Evolutionary conservation across 164 flowering plant genomes (phyloP).

Genomic region (Saururus chinensis): DNA sequence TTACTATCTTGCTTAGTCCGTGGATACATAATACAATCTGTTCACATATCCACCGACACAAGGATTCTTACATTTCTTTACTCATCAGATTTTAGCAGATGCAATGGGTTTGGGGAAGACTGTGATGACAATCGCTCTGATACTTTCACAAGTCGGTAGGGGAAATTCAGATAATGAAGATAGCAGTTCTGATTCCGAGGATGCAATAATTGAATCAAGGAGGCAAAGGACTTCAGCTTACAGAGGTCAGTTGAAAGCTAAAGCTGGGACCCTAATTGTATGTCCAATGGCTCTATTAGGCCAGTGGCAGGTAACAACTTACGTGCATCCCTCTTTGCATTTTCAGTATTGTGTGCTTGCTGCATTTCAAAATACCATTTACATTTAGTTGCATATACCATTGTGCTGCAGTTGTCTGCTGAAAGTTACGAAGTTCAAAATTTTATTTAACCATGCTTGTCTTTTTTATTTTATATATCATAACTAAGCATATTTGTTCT

Average conservation of each 20-base stretch:
- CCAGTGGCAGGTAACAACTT: slow-evolving; percentile 68
- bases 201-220: not conserved
- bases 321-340: too few relatives aligned
- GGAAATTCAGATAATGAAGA: slow-evolving; percentile 23
- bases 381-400: too few relatives aligned
- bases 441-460: too few relatives aligned
- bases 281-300: slow-evolving; percentile 84
- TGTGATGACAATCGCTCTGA: slow-evolving; percentile 75
- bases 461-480: too few relatives aligned
- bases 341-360: not conserved
- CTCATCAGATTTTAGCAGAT: too few relatives aligned
- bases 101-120: slow-evolving; percentile 96
- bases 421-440: too few relatives aligned
- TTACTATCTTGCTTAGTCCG: too few relatives aligned
- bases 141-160: slow-evolving; percentile 42
- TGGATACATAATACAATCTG: too few relatives aligned
- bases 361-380: too few relatives aligned
- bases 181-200: not conserved
- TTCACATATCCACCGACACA: too few relatives aligned
- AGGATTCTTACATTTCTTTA: too few relatives aligned
- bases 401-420: too few relatives aligned
- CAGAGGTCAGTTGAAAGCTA: slow-evolving; percentile 7
- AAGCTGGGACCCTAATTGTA: slow-evolving; percentile 68
- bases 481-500: not conserved
- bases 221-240: slow-evolving; percentile 6